Evolutionary conservation across 2,329 filamentous ascomycete species (phyloP).

Genomic region (Trichoderma pleuroti): DNA sequence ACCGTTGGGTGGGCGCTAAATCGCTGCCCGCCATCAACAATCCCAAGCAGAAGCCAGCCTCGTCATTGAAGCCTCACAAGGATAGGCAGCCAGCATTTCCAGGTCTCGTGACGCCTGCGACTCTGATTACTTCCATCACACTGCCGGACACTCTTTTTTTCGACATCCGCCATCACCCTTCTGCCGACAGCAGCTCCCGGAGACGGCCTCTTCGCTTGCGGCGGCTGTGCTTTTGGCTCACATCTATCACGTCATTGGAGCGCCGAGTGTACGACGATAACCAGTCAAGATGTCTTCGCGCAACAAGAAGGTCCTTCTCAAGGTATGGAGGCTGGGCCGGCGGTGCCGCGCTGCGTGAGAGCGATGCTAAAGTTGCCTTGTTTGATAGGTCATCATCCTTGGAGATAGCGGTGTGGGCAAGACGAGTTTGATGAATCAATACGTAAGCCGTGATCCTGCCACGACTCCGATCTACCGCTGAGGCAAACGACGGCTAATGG

Average conservation of each 20-base stretch:
- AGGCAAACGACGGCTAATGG: background rate
- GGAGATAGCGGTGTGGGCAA: constrained; percentile 99
- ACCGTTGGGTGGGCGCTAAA: constrained; percentile 6
- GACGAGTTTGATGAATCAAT: constrained; percentile 99
- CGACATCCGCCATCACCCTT: background rate
- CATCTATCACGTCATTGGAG: constrained; percentile 33
- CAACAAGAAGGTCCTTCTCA: constrained; percentile 90
- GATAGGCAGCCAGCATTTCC: background rate
- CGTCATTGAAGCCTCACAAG: constrained; percentile 10
- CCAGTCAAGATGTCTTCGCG: constrained; percentile 64
- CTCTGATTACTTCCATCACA: background rate
- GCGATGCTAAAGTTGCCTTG: background rate
- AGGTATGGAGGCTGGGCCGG: constrained; percentile 53
- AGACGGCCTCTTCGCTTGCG: constrained; percentile 13
- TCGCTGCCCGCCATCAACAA: constrained; percentile 17
- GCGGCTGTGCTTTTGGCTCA: constrained; percentile 23
- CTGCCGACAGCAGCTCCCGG: background rate
- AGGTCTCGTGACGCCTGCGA: constrained; percentile 15
- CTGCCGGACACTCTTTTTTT: background rate
- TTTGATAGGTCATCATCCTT: constrained; percentile 88
- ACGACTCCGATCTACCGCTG: constrained; percentile 6
- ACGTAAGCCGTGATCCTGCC: constrained; percentile 60
- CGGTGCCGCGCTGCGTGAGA: background rate
- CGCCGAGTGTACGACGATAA: constrained; percentile 21
- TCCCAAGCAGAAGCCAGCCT: constrained; percentile 3